Evolutionary conservation across 75 land plant genomes (phyloP), one percentile per base, ranked within the genome.

Genomic region (Cupressus sempervirens): DNA sequence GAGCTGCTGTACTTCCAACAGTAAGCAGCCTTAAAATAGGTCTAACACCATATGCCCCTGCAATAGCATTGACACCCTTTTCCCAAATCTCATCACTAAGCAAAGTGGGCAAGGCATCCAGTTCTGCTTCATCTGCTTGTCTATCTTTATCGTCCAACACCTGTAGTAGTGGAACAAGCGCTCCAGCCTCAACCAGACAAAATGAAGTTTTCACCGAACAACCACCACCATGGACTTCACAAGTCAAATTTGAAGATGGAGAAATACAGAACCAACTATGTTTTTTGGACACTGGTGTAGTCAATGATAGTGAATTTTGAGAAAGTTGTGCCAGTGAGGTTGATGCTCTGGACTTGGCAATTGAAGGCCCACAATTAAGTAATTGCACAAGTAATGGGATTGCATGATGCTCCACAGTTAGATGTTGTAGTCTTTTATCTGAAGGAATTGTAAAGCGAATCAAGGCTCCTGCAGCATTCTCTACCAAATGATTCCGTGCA

Each of bases 91-190:
- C 96, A 72, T 90, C 93, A 36, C 86, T 84, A 52, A 93, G 56
- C 1, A 94, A 88, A 82, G 94, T 94, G 7, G 91, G 35, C 11
- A 94, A 83, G 3, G 92, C 91, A 77, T 80, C 58, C 3, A 94
- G 84, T 65, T 84, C 93, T 14, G 94, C 93, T 82, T 94, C 94
- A 87, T 92, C 96, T 11, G 92, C 90, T 62, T 86, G 91, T 20
- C 92, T 83, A 13, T 91, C 91, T 82, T 85, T 83, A 16, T 93
- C 93, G 75, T 90, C 87, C 70, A 94, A 83, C 30, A 88, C 54
- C 81, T 90, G 83, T 34, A 91, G 14, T 35, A 94, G 85, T 4
- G 91, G 93, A 38, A 86, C 48, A 0, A 94, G 32, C 30, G 93
- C 93, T 18, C 86, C 88, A 0, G 93, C 91, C 86, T 93, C 93